Evolutionary conservation across 2,329 filamentous ascomycete genomes (phyloP), one percentile per base, ranked within the genome.

Genomic region (Alternaria triticimaculans): DNA sequence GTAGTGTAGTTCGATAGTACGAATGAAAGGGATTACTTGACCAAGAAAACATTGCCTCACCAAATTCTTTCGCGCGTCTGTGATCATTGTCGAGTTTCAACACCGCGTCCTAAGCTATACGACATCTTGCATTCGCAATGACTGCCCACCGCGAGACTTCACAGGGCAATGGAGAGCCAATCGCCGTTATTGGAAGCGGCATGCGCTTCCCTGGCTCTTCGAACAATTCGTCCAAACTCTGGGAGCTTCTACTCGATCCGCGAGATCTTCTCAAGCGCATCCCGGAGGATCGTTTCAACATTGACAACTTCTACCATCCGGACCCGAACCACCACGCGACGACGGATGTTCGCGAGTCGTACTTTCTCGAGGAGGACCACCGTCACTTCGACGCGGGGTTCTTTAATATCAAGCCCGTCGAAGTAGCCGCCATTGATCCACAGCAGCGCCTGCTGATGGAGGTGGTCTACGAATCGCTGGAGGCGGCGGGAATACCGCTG

Each of bases 101-200:
- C 37, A 41, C 37, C 37, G 37, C 3, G 37, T 41, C 9, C 37
- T 1, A 41, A 41, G 37, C 15, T 41, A 41, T 18, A 41, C 37
- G 37, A 41, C 15, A 41, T 10, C 37, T 41, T 41, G 37, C 37
- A 18, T 18, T 37, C 37, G 15, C 37, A 41, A 41, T 41, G 37
- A 18, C 37, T 41, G 37, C 37, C n/a, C 37, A 41, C 37, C 37
- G 37, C 8, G 37, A 41, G 8, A 18, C 37, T 9, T 9, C 37
- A 41, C 37, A 41, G 0, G 37, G 37, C 15, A 41, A 41, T 3
- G 37, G 15, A 21, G 76, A 73, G 46, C 71, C 72, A 2, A 72
- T 74, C 18, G 80, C 78, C 11, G 74, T 82, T 14, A 66, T 82
- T 30, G 80, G 80, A 3, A 65, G 73, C 44, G 76, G 37, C 72